phyloP scores from a whole-genome alignment of 1,284 basidiomycete genomes.

The Boletellus sp. region DNA sequence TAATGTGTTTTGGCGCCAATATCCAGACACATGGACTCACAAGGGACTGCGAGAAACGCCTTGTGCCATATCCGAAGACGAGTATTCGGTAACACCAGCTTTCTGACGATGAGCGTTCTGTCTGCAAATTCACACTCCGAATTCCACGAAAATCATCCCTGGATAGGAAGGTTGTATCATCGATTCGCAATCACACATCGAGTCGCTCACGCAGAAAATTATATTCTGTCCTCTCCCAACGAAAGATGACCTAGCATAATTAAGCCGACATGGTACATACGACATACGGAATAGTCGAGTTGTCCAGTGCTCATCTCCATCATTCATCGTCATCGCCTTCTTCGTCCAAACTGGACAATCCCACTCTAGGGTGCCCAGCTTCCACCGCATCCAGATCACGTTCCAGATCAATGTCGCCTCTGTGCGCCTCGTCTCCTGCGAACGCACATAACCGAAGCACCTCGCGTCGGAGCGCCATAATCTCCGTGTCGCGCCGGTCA shows the following conservation, averaged over 20 bases:
- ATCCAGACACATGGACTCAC: conserved; percentile 21
- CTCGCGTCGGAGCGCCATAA: conserved; percentile 68
- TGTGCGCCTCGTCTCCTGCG: conserved; percentile 30
- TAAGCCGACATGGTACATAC: conserved; percentile 16
- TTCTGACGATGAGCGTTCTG: no score
- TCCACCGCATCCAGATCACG: conserved; percentile 42
- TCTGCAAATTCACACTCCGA: conserved; percentile 21
- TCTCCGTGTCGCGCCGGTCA: conserved; percentile 80
- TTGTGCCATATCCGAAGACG: conserved; percentile 22
- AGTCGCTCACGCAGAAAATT: not conserved
- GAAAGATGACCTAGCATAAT: conserved; percentile 3
- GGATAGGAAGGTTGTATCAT: conserved; percentile 9
- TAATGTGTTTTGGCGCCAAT: not conserved
- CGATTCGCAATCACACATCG: not conserved
- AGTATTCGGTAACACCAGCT: no score
- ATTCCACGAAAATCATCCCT: conserved; percentile 24
- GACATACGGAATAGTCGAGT: conserved; percentile 4
- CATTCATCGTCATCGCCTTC: conserved; percentile 28
- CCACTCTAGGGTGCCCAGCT: conserved; percentile 18
- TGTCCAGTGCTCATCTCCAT: not conserved
- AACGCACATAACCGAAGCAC: conserved; percentile 57
- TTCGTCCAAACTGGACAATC: conserved; percentile 25
- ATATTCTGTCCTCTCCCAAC: not conserved
- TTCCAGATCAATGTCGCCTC: conserved; percentile 40
- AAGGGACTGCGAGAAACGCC: conserved; percentile 32